Conservation (phyloP, 2,329 filamentous ascomycete genomes). For the Simplicillium sp. region DNA sequence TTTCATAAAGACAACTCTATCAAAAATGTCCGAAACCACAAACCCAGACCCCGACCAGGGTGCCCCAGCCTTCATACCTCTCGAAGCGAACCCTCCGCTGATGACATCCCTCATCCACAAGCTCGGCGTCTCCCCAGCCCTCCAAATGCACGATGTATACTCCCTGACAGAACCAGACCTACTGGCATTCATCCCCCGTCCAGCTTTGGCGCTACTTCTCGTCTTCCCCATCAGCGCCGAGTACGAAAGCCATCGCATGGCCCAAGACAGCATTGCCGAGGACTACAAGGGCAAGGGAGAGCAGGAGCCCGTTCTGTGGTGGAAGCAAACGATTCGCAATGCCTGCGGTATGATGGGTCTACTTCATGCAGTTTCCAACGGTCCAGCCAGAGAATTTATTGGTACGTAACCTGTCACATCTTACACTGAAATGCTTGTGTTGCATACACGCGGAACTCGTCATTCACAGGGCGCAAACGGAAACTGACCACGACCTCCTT, state of each 20-base stretch:
- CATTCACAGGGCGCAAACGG: not conserved
- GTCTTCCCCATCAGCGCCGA: constrained; percentile 77
- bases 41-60: constrained; percentile 28
- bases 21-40: constrained; percentile 21
- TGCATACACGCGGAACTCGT: not conserved
- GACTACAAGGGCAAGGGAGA: constrained; percentile 62
- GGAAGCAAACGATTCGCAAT: constrained; percentile 88
- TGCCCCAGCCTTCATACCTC: constrained; percentile 44
- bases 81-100: constrained; percentile 74
- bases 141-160: constrained; percentile 86
- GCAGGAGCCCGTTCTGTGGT: constrained; percentile 78
- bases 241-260: constrained; percentile 67
- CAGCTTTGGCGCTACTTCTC: constrained; percentile 78
- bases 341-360: constrained; percentile 87
- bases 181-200: constrained; percentile 78
- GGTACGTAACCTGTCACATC: constrained; percentile 23
- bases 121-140: constrained; percentile 69
- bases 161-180: constrained; percentile 79
- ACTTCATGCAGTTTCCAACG: constrained; percentile 75
- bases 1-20: no score
- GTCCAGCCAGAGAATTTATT: constrained; percentile 55
- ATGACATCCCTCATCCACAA: constrained; percentile 76
- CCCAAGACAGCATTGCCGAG: constrained; percentile 56
- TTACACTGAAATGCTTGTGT: not conserved
- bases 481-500: constrained; percentile 3